phyloP scores from a whole-genome alignment of 345 rosid genomes.

The Raphanus sativus region DNA sequence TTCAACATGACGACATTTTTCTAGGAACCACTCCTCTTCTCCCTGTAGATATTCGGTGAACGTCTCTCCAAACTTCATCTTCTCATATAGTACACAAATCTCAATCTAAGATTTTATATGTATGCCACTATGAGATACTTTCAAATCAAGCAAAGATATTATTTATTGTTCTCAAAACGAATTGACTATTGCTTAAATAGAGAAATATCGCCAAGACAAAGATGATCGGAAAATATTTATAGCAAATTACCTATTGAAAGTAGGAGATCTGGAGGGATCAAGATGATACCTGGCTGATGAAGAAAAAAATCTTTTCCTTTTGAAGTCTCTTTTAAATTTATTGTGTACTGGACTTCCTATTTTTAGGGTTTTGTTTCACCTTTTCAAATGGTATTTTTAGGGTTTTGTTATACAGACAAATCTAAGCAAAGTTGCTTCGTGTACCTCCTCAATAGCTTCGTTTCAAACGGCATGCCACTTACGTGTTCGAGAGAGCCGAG shows the following conservation, averaged over 20 bases:
- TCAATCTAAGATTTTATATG: constrained; percentile 9
- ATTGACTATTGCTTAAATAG: not conserved
- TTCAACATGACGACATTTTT: constrained; percentile 72
- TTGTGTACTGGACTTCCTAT: constrained; percentile 11
- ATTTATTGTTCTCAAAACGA: not conserved
- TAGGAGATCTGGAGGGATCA: not conserved
- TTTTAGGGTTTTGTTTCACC: constrained; percentile 19
- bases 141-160: not conserved
- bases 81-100: constrained; percentile 14
- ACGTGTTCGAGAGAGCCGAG: constrained; percentile 19
- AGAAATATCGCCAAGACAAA: not conserved
- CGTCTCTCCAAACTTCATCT: constrained; percentile 91
- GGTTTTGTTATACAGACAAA: constrained; percentile 16
- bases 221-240: not conserved
- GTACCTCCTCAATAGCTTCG: constrained; percentile 10
- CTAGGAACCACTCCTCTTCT: constrained; percentile 59
- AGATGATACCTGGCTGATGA: constrained; percentile 6
- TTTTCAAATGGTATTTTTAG: constrained; percentile 9
- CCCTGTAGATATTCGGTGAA: constrained; percentile 74
- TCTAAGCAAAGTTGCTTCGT: constrained; percentile 13
- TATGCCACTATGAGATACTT: not conserved
- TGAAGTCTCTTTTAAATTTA: constrained; percentile 10
- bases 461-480: constrained; percentile 30
- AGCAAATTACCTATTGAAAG: constrained; percentile 17
- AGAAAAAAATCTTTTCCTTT: constrained; percentile 4